These are phyloP conservation scores for Lodderomyces oxycetoniae DNA, from an alignment of 1,139 yeast genomes.

Conservation along the genomic window DNA sequence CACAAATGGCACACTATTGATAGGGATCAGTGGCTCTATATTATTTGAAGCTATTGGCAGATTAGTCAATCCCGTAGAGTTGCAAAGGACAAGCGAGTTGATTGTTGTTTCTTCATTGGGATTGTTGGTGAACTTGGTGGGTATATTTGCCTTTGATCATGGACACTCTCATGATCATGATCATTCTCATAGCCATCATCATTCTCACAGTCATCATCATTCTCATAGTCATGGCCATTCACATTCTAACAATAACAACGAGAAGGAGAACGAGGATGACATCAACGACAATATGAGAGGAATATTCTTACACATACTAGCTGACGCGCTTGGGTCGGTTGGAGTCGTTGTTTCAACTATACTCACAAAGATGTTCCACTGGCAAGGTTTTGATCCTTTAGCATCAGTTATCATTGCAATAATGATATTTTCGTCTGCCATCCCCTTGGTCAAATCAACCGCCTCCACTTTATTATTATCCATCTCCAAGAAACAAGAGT, in stretches of 20 bases:
- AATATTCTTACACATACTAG: slow-evolving; percentile 84
- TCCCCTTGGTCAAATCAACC: slow-evolving; percentile 80
- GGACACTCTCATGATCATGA: slow-evolving; percentile 46
- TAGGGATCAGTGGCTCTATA: slow-evolving; percentile 88
- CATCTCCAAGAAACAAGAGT: slow-evolving; percentile 52
- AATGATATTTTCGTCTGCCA: slow-evolving; percentile 72
- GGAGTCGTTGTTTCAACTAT: slow-evolving; percentile 90
- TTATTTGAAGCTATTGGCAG: slow-evolving; percentile 83
- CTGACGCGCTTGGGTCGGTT: slow-evolving; percentile 94
- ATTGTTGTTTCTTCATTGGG: slow-evolving; percentile 83
- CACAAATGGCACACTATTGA: slow-evolving; percentile 81
- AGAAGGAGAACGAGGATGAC: slow-evolving; percentile 10
- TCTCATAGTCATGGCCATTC: slow-evolving; percentile 24
- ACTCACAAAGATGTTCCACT: slow-evolving; percentile 51
- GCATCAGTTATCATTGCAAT: slow-evolving; percentile 86
- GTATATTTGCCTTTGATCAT: slow-evolving; percentile 91
- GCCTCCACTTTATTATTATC: slow-evolving; percentile 68
- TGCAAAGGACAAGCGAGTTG: slow-evolving; percentile 81
- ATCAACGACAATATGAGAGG: slow-evolving; percentile 91
- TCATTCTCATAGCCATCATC: slow-evolving; percentile 37
- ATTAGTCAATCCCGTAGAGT: slow-evolving; percentile 65
- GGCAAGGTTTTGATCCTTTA: slow-evolving; percentile 80
- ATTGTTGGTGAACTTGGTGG: slow-evolving; percentile 80
- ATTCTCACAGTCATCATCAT: slow-evolving; percentile 26
- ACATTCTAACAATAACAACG: slow-evolving; percentile 14